Evolutionary conservation across 768 basidiomycete genomes (phyloP).

Genomic region (Scleroderma bovista): DNA sequence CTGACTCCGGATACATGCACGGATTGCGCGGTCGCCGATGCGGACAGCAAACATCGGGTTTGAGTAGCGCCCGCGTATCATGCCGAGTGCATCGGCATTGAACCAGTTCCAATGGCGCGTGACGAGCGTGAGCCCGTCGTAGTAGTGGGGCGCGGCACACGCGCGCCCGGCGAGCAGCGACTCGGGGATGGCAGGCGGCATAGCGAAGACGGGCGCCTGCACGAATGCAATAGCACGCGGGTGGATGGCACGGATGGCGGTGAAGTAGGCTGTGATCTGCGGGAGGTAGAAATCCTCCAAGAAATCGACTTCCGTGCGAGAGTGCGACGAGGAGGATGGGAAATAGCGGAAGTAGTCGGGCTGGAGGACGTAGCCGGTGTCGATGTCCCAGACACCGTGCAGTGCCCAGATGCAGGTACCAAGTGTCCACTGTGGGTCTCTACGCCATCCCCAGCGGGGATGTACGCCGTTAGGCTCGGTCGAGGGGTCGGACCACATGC

Average conservation of each 20-base stretch:
- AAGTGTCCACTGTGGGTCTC: slow-evolving; percentile 65
- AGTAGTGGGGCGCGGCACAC: slow-evolving; percentile 81
- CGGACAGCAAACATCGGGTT: slow-evolving; percentile 65
- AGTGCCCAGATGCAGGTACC: slow-evolving; percentile 84
- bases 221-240: slow-evolving; percentile 85
- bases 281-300: slow-evolving; percentile 76
- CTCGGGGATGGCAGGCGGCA: slow-evolving; percentile 59
- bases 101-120: slow-evolving; percentile 92
- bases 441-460: slow-evolving; percentile 78
- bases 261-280: slow-evolving; percentile 54
- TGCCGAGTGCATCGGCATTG: slow-evolving; percentile 91
- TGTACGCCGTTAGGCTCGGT: slow-evolving; percentile 49
- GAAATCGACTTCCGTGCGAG: slow-evolving; percentile 50
- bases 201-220: slow-evolving; percentile 85
- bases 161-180: slow-evolving; percentile 60
- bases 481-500: slow-evolving; percentile 67
- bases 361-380: slow-evolving; percentile 56
- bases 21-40: slow-evolving; percentile 79
- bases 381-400: slow-evolving; percentile 85
- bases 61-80: slow-evolving; percentile 80
- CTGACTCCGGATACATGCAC: slow-evolving; percentile 77
- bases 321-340: neutral
- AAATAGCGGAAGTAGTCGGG: slow-evolving; percentile 71
- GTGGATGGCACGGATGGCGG: slow-evolving; percentile 60
- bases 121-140: slow-evolving; percentile 92